Base-by-base conservation (phyloP, 352 stramenopile genomes). In the Pythium graminicola region DNA sequence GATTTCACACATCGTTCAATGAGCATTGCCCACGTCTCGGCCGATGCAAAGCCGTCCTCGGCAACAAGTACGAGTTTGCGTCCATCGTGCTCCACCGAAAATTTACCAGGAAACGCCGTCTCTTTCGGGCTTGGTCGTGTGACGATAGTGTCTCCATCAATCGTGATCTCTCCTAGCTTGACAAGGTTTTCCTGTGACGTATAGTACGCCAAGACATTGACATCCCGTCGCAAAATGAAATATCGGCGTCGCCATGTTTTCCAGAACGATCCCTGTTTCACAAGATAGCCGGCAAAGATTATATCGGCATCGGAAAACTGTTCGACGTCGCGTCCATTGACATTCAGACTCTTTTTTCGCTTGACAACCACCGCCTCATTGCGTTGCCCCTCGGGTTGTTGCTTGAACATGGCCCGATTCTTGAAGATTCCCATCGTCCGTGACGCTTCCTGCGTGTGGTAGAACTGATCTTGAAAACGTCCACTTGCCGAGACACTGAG, bases 191-290 rank as follows among this genome's bases (percentile, higher is more conserved):
- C 64, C 6, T 72, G 60, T 6, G 81, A 90, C 39, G 76, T 77
- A 65, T 92, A 94, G 65, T 94, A 94, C 55, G 73, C 75, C 3
- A 94, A 54, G 38, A 92, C 65, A 5, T 78, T 78, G 3, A 83
- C 48, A 35, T 94, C 83, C 13, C 78, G 62, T 11, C 83, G 78
- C 48, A 94, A 42, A 47, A 94, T 89, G 43, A 94, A 94, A 51
- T 88, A 94, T 17, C 83, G 69, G 1, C 75, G 73, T 38, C 75
- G 67, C 83, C 83, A 94, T 6, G 76, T 89, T 58, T 90, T 89
- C 83, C 83, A 94, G 68, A 92, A 94, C 26, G 83, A 94, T 16
- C 83, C 83, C 31, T 89, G 79, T 54, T 94, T 94, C 40, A 89
- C 69, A 28, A 94, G 60, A 49, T 89, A 90, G 6, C 83, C 83